Evolutionary conservation across 768 basidiomycete species (phyloP).

Genomic region (Tulasnella sp.): DNA sequence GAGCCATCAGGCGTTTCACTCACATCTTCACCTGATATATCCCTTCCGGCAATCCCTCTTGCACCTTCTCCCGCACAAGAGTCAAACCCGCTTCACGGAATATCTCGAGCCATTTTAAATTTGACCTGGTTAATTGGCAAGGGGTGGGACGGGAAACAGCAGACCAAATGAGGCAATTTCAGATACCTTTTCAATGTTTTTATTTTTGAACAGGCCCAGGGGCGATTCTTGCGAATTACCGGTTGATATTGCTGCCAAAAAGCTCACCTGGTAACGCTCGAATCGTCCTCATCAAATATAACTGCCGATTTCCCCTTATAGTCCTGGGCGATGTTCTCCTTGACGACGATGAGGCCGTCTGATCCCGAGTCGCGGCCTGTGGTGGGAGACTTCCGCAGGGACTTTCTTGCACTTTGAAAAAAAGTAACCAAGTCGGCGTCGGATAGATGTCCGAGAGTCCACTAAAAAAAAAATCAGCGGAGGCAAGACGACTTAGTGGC

Average conservation of each 20-base stretch:
- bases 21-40: slow-evolving; percentile 83
- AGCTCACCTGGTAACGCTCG: slow-evolving; percentile 72
- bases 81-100: slow-evolving; percentile 65
- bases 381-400: slow-evolving; percentile 38
- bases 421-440: slow-evolving; percentile 70
- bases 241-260: neutral
- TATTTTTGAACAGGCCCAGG: neutral
- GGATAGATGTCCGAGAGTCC: slow-evolving; percentile 85
- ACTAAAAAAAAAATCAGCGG: no score
- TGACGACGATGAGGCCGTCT: slow-evolving; percentile 68
- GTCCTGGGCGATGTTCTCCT: slow-evolving; percentile 80
- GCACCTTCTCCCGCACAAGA: slow-evolving; percentile 62
- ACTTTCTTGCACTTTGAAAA: slow-evolving; percentile 48
- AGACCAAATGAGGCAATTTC: no score
- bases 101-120: slow-evolving; percentile 63
- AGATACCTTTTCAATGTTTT: no score
- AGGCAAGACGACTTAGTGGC: no score
- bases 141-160: no score
- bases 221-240: slow-evolving; percentile 6
- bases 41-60: slow-evolving; percentile 71
- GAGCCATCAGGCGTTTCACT: slow-evolving; percentile 20
- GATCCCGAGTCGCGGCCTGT: no score
- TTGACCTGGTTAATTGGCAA: slow-evolving; percentile 45
- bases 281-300: slow-evolving; percentile 77
- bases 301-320: slow-evolving; percentile 39